Base-by-base conservation (phyloP, 1,284 basidiomycete species). In the Irpex lacteus region DNA sequence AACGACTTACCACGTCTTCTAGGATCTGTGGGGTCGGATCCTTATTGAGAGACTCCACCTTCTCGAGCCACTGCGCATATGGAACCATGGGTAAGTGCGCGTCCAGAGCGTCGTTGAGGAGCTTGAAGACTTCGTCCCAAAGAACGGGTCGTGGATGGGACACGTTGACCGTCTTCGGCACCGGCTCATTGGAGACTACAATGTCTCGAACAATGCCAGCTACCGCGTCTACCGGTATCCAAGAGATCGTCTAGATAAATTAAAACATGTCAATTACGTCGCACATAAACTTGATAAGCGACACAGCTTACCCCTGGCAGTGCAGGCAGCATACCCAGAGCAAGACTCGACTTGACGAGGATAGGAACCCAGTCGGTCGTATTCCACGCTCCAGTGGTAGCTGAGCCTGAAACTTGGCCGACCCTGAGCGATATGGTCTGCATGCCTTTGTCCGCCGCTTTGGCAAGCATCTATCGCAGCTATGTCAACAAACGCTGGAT, bases 161-260 rank as follows among this genome's bases (percentile, higher is more conserved):
- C n/a, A 68, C 21, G 60, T 70, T 67, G 13, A 70, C 60, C 2
- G 67, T 32, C n/a, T 40, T 50, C 5, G 67, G 63, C 1, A 61
- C 38, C 13, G 49, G 32, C 7, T 38, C 34, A 2, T 37, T n/a
- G 4, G 56, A 52, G 4, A 64, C 19, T 3, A 66, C 38, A 4
- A 65, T 60, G 57, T 71, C 68, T 2, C 65, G 53, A 5, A 64
- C 44, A 2, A 66, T 60, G 11, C 32, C 49, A 0, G 65, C 63
- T 4, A 68, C 66, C 1, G 63, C 63, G 32, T 68, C 67, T 18
- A 67, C 59, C 4, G 70, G 68, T 13, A 69, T 61, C 70, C 70
- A 71, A 3, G 68, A 65, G 4, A 70, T 61, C 8, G 47, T 38
- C 69, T 70, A 36, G 59, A 60, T 26, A 21, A 37, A 57, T 4